phyloP scores from a whole-genome alignment of 805 yeast species.

The Metschnikowia gelsemii region DNA sequence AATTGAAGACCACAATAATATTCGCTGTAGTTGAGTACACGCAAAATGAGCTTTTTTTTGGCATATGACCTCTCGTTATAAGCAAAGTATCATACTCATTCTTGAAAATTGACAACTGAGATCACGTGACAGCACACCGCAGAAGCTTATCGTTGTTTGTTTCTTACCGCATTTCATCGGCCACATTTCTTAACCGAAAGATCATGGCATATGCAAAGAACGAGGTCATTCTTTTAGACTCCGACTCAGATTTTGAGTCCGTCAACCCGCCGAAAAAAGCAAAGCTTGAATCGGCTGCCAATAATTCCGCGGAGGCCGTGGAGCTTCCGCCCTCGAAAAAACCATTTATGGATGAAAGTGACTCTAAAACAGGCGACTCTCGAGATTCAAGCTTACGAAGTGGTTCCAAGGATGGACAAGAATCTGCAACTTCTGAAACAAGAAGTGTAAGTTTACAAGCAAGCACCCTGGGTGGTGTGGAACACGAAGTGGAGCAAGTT shows the following conservation, averaged over 20 bases:
- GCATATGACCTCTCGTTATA: too few species aligned
- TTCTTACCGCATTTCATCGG: conserved; percentile 1
- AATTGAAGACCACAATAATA: too few species aligned
- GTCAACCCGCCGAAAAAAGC: conserved; percentile 13
- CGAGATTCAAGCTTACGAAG: neutral
- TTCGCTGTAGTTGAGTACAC: too few species aligned
- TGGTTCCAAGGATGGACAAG: neutral
- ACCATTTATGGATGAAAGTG: conserved; percentile 21
- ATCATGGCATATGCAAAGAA: conserved; percentile 1
- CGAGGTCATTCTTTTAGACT: conserved; percentile 18
- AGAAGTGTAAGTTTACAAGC: neutral
- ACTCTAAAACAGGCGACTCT: conserved; percentile 3
- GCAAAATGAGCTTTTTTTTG: too few species aligned
- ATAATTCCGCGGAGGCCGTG: neutral
- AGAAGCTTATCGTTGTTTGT: neutral
- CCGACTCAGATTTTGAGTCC: conserved; percentile 18
- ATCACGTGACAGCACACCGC: neutral
- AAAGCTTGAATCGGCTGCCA: conserved; percentile 3
- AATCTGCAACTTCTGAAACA: neutral
- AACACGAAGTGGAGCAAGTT: neutral
- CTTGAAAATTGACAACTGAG: too few species aligned
- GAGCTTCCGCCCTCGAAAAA: conserved; percentile 15
- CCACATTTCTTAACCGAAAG: neutral
- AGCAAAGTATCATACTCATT: too few species aligned
- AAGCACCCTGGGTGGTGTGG: neutral